Evolutionary conservation across 352 stramenopile species (phyloP).

Genomic region (Globisporangium okanoganense): DNA sequence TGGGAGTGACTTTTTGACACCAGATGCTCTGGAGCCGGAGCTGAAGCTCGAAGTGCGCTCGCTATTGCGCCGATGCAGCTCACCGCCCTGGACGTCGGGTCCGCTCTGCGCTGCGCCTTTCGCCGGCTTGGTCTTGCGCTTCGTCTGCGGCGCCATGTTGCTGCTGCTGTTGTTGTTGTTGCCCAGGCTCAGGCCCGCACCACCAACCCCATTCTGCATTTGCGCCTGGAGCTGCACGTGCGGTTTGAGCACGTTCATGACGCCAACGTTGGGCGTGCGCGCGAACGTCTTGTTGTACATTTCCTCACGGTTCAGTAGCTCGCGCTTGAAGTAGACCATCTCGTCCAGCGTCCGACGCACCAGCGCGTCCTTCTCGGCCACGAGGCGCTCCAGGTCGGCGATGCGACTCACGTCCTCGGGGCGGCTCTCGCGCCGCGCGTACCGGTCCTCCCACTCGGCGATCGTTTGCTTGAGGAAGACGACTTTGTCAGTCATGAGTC

Average conservation of each 20-base stretch:
- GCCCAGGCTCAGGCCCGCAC: constrained; percentile 12
- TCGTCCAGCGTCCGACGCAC: constrained; percentile 76
- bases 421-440: constrained; percentile 55
- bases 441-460: constrained; percentile 55
- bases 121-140: constrained; percentile 38
- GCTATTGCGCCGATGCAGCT: constrained; percentile 47
- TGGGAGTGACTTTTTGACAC: constrained; percentile 40
- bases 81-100: constrained; percentile 8
- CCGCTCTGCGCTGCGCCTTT: background rate
- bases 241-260: constrained; percentile 86
- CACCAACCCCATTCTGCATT: constrained; percentile 6
- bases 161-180: constrained; percentile 12
- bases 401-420: constrained; percentile 83
- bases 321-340: constrained; percentile 92
- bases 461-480: constrained; percentile 35
- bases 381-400: constrained; percentile 49
- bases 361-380: constrained; percentile 69
- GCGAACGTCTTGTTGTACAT: constrained; percentile 94
- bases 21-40: constrained; percentile 5
- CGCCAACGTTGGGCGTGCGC: constrained; percentile 76
- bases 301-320: constrained; percentile 91
- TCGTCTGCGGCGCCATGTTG: constrained; percentile 21
- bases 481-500: constrained; percentile 52
- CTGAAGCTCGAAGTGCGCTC: constrained; percentile 24
- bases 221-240: constrained; percentile 55